Conservation (phyloP, 306 rosid species). For the Vigna radiata region DNA sequence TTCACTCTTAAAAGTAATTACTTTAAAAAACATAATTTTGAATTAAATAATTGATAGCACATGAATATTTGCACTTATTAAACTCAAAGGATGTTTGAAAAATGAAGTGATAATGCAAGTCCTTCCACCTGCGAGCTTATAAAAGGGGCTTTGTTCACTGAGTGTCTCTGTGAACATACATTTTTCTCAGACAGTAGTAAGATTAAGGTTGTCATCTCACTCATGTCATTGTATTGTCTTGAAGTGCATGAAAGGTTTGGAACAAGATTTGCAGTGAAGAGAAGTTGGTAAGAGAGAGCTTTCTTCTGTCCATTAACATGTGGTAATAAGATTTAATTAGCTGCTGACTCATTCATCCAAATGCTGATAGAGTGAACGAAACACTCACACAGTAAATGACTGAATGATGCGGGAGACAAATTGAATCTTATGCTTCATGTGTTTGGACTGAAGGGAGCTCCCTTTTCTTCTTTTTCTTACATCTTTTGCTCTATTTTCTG, state of each 20-base stretch:
- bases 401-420: conserved; percentile 96
- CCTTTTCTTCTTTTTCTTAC: conserved; percentile 43
- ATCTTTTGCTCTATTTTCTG: too few species aligned
- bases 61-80: neutral
- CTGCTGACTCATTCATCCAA: conserved; percentile 99
- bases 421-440: conserved; percentile 80
- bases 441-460: conserved; percentile 99
- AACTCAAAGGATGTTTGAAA: neutral
- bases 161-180: conserved; percentile 33
- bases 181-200: neutral
- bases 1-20: too few species aligned
- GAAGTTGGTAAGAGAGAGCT: conserved; percentile 75
- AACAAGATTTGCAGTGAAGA: too few species aligned
- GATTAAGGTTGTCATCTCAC: neutral
- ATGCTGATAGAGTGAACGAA: conserved; percentile 55
- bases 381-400: conserved; percentile 67
- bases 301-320: conserved; percentile 93
- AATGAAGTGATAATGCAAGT: neutral
- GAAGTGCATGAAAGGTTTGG: too few species aligned
- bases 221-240: too few species aligned
- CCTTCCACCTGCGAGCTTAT: conserved; percentile 50
- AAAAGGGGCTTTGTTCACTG: conserved; percentile 49
- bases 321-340: conserved; percentile 64
- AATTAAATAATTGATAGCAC: neutral
- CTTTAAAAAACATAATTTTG: neutral